Evolutionary conservation across 208 protist genomes (phyloP), one percentile per base, ranked within the genome.

Genomic region (Acanthamoeba castellanii): DNA sequence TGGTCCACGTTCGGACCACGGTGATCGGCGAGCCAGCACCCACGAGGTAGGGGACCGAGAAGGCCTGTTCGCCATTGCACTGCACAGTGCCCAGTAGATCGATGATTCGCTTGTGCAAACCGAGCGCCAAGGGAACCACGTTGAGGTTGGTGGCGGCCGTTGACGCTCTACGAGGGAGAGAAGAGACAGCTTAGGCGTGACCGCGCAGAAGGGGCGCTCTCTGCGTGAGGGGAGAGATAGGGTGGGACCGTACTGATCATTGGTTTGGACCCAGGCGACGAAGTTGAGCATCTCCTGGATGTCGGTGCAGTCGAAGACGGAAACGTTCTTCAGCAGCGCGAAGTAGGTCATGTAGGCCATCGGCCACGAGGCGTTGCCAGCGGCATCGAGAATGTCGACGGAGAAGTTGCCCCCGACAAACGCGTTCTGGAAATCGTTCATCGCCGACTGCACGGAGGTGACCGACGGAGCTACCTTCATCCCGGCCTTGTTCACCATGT

Each of bases 401-500:
- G 88, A 52, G 52, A 91, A 70, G 22, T 70, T 50, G 32, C 64
- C 37, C n/a, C 1, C n/a, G 13, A 27, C 11, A 45, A 70, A 70
- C 20, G 7, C 13, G 16, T 13, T 6, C 61, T 47, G 52, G 88
- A 81, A 93, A 32, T 93, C 81, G 52, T 27, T 64, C 81, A 88
- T 88, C 3, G 81, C 81, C 34, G 42, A 32, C 50, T 66, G 81
- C 50, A 88, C 30, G 9, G 81, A 88, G 25, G 45, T 52, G 20
- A 42, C 81, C 30, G 81, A 66, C 8, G 52, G 81, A 5, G 16
- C 4, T 18, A 88, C 81, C 50, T 20, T 57, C 4, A 0, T 32
- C 14, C 88, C 59, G 9, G 88, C 88, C 81, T 88, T 88, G 50
- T 88, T 88, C 13, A 88, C 30, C 81, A 88, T 88, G 50, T 66